Base-by-base conservation (phyloP, 768 basidiomycete species). In the Mycena latifolia region DNA sequence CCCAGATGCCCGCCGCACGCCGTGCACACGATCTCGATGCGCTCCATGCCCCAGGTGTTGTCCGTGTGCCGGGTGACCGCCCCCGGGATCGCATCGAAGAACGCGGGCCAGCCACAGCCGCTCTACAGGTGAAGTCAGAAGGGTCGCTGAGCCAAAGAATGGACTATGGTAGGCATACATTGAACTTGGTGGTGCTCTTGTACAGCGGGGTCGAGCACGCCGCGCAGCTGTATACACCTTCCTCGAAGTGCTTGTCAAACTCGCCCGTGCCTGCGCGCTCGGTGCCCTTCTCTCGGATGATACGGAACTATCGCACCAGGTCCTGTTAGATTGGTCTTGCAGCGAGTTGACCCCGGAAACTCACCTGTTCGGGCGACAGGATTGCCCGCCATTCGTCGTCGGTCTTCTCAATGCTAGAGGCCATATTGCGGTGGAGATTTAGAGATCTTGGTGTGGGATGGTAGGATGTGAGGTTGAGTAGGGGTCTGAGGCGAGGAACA, bases 41-140 rank as follows among this genome's bases (percentile, higher is more conserved):
- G 87, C 9, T 79, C 79, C 85, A 87, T 91, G 46, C 91, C 91
- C 61, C 85, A 77, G 0, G 89, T 78, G 18, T 63, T 78, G 76
- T 98, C 96, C 67, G 91, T 89, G 68, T 95, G 92, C 43, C 91
- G 82, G 63, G 74, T 85, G 31, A 98, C 93, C 25, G 96, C 94
- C 35, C 95, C 96, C 8, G 96, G 96, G 66, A 97, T 88, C 10
- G 95, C 95, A 75, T 97, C 96, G 75, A 92, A 98, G 85, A 98
- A 98, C 1, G 96, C 94, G n/a, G 96, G 96, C 96, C 96, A 98
- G 25, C 96, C 96, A 73, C 94, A 97, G 10, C 95, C 94, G 63
- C 93, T 95, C 85, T 85, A 57, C 20, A 50, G 20, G 20, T 3
- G 18, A 20, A 20, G 18, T 43, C 41, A 43, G 41, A 12, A 20